Base-by-base conservation (phyloP, 2,329 filamentous ascomycete genomes). In the Pseudonectria foliicola region DNA sequence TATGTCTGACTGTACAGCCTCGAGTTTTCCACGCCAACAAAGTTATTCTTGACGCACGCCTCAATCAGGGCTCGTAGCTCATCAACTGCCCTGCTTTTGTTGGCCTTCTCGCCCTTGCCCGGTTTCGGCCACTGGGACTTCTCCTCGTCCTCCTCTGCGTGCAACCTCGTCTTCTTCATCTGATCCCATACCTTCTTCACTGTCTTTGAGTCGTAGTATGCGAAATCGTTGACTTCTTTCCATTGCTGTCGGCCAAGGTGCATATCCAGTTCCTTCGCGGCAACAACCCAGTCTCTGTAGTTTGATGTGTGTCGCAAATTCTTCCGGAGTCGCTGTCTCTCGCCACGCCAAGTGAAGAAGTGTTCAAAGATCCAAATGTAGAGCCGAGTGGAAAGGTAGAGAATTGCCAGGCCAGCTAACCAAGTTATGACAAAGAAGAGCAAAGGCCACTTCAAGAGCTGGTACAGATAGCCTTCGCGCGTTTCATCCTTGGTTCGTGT, bases 1-100 rank as follows among this genome's bases (percentile, higher is more conserved):
- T 98, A 98, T 3, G 90, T 94, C 64, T 96, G 89, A 52, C 86
- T 94, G 59, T 98, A 98, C n/a, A 98, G 65, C 35, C 87, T 76
- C 8, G 90, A 80, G 52, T 95, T 96, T 60, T 98, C 92, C 11
- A 95, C 81, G 0, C 92, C 92, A 13, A 86, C 87, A 61, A 96
- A 98, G 56, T 98, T 96, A 62, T 89, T 94, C 72, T 95, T 98
- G 50, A 95, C 83, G 56, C 89, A 96, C 11, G 85, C 86, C 64
- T 95, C 87, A 13, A 93, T 68, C 39, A 96, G 63, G 1, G 73
- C 73, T 42, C 80, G 82, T 35, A 98, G 69, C 35, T 92, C 86
- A 43, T 90, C 82, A 3, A 87, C 67, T 0, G 80, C 71, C 39
- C 73, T 66, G 32, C 63, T 57, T 7, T 62, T 57, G 40, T 53